These are phyloP conservation scores for Nigrograna mackinnonii DNA, from an alignment of 2,329 filamentous ascomycete genomes.

Conservation along the genomic window DNA sequence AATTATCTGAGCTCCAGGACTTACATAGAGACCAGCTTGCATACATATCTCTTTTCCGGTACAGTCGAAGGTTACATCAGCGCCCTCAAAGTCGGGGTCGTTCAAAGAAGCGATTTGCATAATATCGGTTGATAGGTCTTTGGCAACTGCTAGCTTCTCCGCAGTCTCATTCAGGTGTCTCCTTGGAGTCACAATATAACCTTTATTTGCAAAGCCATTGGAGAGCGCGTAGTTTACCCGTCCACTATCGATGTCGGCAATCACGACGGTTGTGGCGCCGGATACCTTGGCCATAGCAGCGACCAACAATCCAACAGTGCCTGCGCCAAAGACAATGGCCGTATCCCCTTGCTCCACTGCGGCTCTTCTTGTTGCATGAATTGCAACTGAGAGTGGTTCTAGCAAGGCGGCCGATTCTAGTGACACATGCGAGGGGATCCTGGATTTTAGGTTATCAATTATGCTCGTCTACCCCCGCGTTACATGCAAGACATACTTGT, in stretches of 20 bases:
- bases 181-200: constrained; percentile 34
- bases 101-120: constrained; percentile 40
- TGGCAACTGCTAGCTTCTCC: constrained; percentile 37
- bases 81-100: constrained; percentile 42
- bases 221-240: constrained; percentile 43
- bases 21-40: constrained; percentile 46
- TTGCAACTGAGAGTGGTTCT: constrained; percentile 76
- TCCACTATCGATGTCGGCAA: constrained; percentile 44
- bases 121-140: constrained; percentile 38
- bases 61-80: constrained; percentile 46
- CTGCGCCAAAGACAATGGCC: constrained; percentile 84
- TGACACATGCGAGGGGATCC: constrained; percentile 44
- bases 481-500: constrained; percentile 45
- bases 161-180: constrained; percentile 28
- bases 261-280: constrained; percentile 44
- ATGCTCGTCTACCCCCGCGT: constrained; percentile 19
- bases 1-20: constrained; percentile 11
- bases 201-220: constrained; percentile 44
- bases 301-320: constrained; percentile 57
- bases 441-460: constrained; percentile 35
- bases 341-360: constrained; percentile 72
- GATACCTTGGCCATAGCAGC: constrained; percentile 46
- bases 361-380: constrained; percentile 81
- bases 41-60: constrained; percentile 48
- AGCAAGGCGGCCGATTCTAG: constrained; percentile 43